Base-by-base conservation (phyloP, 2,329 filamentous ascomycete species). In the Phaeophleospora eucalypticola region DNA sequence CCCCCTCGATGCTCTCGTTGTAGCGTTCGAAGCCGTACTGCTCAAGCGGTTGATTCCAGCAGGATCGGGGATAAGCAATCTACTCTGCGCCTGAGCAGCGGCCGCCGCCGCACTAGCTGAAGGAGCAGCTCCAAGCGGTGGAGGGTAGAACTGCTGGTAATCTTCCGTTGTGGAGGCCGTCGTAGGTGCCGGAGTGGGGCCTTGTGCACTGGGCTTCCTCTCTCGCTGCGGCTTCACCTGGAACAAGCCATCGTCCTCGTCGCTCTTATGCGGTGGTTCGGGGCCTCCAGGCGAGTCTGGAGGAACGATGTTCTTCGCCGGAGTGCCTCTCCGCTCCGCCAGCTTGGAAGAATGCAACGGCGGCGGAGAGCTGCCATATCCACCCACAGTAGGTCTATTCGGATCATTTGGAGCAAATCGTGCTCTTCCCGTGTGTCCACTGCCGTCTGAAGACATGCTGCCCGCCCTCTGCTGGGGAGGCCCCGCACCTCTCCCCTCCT, bases 21-120 rank as follows among this genome's bases (percentile, higher is more conserved):
- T 98, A 2, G 90, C 95, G 10, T 84, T 95, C 0, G 93, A 97
- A 12, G 91, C 89, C 6, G 88, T 95, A 2, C 91, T 96, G 60
- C 78, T 81, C 52, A 84, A 71, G 24, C 82, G 74, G 57, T 82
- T 83, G 51, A 84, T 74, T 1, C 77, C 74, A 20, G 65, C 68
- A 8, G 74, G 72, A 45, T 76, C 76, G 14, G 76, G 73, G 21
- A 80, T 72, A 40, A 74, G 73, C 46, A 82, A 65, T 19, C 68
- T 68, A 33, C 58, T 60, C 34, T 52, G 50, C 24, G 53, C 48
- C 19, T 45, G 41, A 20, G 51, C 41, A 8, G 46, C 29, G 3
- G 44, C 43, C 12, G 29, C 33, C 12, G 24, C 24, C 15, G 57
- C 51, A 27, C 43, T 58, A 15, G 57, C 49, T 9, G 57, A 45